Evolutionary conservation across 176 grass and related monocot genomes (phyloP).

Genomic region (Ensete ventricosum): DNA sequence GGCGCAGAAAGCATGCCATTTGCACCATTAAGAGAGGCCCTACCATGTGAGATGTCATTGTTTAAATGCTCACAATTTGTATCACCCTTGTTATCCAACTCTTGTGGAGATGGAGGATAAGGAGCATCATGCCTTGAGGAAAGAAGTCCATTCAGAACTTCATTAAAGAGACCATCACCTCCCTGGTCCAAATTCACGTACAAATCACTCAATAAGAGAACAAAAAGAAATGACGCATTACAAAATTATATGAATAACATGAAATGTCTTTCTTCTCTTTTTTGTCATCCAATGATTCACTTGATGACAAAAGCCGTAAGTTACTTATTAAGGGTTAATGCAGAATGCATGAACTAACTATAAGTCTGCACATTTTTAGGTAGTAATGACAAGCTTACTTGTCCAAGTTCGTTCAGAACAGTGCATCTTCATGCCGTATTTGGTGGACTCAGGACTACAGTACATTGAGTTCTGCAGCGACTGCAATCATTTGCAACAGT

Average conservation of each 20-base stretch:
- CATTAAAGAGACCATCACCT: constrained; percentile 88
- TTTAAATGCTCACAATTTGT: constrained; percentile 30
- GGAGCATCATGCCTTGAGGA: constrained; percentile 46
- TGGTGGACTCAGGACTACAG: not conserved
- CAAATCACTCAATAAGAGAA: constrained; percentile 7
- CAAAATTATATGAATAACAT: not conserved
- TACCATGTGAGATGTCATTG: constrained; percentile 24
- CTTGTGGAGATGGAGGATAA: constrained; percentile 64
- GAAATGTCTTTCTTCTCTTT: not conserved
- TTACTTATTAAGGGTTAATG: not conserved
- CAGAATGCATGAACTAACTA: not conserved
- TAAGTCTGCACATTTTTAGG: not conserved
- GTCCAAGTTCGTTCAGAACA: not conserved
- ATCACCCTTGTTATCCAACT: constrained; percentile 26
- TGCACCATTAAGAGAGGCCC: constrained; percentile 30
- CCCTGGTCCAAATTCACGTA: constrained; percentile 42
- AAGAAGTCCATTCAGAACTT: constrained; percentile 85
- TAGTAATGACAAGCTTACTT: not conserved
- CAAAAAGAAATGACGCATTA: not conserved
- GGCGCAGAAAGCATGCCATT: constrained; percentile 30
- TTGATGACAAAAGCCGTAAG: not conserved
- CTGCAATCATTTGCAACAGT: not conserved
- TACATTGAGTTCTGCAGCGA: not conserved
- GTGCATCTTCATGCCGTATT: not conserved
- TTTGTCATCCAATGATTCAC: not conserved